These are phyloP conservation scores for Didymella pinodella DNA, from an alignment of 2,329 filamentous ascomycete species.

Conservation along the genomic window DNA sequence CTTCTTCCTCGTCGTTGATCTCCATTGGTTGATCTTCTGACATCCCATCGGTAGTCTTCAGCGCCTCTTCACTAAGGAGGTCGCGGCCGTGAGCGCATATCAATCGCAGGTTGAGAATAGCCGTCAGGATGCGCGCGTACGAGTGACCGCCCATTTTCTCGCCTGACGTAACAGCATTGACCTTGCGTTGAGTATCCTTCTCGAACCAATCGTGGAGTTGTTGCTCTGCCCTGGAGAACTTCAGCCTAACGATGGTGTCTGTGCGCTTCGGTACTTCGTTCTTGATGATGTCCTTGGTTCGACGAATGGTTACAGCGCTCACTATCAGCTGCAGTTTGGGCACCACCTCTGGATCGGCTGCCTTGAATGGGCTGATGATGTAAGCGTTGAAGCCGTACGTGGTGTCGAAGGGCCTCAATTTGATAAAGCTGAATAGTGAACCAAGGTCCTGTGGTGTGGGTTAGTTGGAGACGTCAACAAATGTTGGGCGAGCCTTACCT, in stretches of 20 bases:
- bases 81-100: constrained; percentile 96
- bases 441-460: constrained; percentile 68
- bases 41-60: constrained; percentile 80
- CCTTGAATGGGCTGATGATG: constrained; percentile 87
- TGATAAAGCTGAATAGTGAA: constrained; percentile 84
- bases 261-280: constrained; percentile 71
- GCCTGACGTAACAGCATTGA: constrained; percentile 73
- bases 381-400: constrained; percentile 76
- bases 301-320: constrained; percentile 90
- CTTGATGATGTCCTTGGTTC: constrained; percentile 81
- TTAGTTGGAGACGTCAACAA: constrained; percentile 8
- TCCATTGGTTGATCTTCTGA: constrained; percentile 88
- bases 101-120: constrained; percentile 85
- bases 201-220: constrained; percentile 85
- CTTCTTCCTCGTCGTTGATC: constrained; percentile 78
- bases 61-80: constrained; percentile 82
- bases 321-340: constrained; percentile 87
- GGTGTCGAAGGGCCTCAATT: constrained; percentile 84
- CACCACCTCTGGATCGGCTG: constrained; percentile 82
- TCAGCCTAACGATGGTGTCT: constrained; percentile 75
- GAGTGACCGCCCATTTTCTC: constrained; percentile 79
- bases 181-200: constrained; percentile 78
- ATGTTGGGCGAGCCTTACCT: constrained; percentile 54
- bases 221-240: constrained; percentile 78
- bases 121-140: constrained; percentile 93